These are phyloP conservation scores for Mycena pura DNA, from an alignment of 768 basidiomycete genomes.

Conservation along the genomic window DNA sequence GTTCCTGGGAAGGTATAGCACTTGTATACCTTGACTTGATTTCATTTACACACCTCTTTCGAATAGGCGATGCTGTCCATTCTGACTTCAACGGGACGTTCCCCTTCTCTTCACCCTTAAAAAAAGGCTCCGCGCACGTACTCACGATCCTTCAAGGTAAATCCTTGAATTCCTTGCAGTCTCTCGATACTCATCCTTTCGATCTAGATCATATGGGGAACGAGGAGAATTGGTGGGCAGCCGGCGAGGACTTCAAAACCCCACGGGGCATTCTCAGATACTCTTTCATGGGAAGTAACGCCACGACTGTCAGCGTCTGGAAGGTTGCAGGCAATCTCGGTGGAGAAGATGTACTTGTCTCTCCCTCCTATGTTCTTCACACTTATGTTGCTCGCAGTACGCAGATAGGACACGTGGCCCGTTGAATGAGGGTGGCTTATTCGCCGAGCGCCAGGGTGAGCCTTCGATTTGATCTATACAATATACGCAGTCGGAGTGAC, in stretches of 20 bases:
- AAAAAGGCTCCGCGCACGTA: constrained; percentile 43
- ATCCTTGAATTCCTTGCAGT: neutral
- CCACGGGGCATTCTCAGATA: constrained; percentile 58
- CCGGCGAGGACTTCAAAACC: constrained; percentile 52
- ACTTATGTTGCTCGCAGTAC: constrained; percentile 39
- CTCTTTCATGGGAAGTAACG: constrained; percentile 47
- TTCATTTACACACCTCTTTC: neutral
- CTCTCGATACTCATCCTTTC: neutral
- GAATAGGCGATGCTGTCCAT: constrained; percentile 40
- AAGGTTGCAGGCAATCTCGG: constrained; percentile 59
- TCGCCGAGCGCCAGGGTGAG: constrained; percentile 58
- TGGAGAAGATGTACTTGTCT: constrained; percentile 47
- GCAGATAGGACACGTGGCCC: constrained; percentile 57
- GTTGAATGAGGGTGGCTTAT: constrained; percentile 67
- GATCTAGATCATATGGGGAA: constrained; percentile 59
- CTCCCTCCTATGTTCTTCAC: neutral
- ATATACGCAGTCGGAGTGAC: neutral
- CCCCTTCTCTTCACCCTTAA: constrained; percentile 39
- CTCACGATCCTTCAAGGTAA: constrained; percentile 53
- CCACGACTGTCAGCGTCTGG: constrained; percentile 50
- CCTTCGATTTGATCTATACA: neutral
- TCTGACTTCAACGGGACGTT: constrained; percentile 42
- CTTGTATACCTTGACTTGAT: neutral
- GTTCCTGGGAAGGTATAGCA: constrained; percentile 47
- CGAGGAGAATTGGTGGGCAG: constrained; percentile 51